These are phyloP conservation scores for Hypoxylon lenormandii DNA, from an alignment of 495 filamentous ascomycete species.

Conservation along the genomic window DNA sequence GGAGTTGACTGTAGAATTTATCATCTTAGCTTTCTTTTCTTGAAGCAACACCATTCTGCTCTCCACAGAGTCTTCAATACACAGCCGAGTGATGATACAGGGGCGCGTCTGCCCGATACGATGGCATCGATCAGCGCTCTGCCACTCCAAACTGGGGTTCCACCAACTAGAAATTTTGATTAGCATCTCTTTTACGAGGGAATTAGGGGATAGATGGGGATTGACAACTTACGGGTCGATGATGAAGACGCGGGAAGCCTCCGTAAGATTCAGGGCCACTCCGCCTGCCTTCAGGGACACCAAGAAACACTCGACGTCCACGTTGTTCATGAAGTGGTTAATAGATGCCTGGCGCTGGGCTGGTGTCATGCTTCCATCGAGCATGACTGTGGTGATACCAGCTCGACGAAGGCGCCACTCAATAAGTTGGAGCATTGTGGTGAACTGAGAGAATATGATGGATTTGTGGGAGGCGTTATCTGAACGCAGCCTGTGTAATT, in stretches of 20 bases:
- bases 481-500: conserved; percentile 86
- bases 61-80: conserved; percentile 96
- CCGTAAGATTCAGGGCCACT: conserved; percentile 92
- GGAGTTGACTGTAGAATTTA: conserved; percentile 92
- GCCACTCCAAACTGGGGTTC: conserved; percentile 98
- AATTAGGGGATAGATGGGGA: background rate
- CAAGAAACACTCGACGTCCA: conserved; percentile 91
- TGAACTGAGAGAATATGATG: conserved; percentile 98
- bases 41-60: conserved; percentile 92
- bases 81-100: conserved; percentile 91
- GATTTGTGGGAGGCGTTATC: conserved; percentile 93
- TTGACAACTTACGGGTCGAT: conserved; percentile 81
- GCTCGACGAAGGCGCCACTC: conserved; percentile 95
- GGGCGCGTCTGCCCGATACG: conserved; percentile 94
- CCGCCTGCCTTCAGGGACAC: conserved; percentile 96
- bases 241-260: conserved; percentile 93
- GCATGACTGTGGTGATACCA: conserved; percentile 96
- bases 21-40: conserved; percentile 97
- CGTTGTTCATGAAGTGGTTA: conserved; percentile 90
- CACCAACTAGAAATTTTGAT: conserved; percentile 74
- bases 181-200: conserved; percentile 44
- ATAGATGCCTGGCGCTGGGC: conserved; percentile 91
- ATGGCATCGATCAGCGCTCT: conserved; percentile 94
- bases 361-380: conserved; percentile 95
- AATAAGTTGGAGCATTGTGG: conserved; percentile 95